Conservation (phyloP, 2,329 filamentous ascomycete species). For the Xylariaceae sp. region DNA sequence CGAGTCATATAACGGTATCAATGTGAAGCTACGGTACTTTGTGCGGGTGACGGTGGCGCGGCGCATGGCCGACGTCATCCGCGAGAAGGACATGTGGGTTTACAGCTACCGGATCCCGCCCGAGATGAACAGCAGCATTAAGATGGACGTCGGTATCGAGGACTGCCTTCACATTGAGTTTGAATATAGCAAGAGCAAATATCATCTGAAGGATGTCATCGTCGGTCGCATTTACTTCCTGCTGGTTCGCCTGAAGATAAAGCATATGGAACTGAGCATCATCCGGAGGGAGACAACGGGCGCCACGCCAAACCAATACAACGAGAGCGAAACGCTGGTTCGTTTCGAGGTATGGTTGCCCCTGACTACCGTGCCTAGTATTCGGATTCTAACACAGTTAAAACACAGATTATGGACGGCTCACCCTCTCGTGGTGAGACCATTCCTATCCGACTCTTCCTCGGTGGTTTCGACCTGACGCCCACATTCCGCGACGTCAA, state of each 20-base stretch:
- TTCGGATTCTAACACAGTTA: constrained; percentile 6
- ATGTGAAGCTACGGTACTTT: constrained; percentile 98
- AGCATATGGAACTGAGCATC: constrained; percentile 98
- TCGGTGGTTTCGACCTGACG: constrained; percentile 94
- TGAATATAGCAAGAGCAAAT: constrained; percentile 98
- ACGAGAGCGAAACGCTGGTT: constrained; percentile 96
- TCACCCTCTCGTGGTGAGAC: constrained; percentile 93
- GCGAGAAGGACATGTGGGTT: constrained; percentile 99
- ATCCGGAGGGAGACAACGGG: constrained; percentile 96
- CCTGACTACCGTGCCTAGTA: not conserved
- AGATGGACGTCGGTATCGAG: constrained; percentile 99
- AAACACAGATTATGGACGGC: constrained; percentile 87
- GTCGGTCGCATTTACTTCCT: constrained; percentile 98
- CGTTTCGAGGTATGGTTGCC: constrained; percentile 71
- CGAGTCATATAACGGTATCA: constrained; percentile 99
- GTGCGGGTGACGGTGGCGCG: constrained; percentile 93
- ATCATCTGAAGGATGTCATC: constrained; percentile 98
- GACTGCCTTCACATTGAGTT: constrained; percentile 99
- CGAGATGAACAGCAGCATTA: constrained; percentile 97
- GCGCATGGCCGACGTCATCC: constrained; percentile 95
- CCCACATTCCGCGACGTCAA: constrained; percentile 99
- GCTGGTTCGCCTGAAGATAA: constrained; percentile 95
- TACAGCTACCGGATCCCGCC: constrained; percentile 97
- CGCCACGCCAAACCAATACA: constrained; percentile 96
- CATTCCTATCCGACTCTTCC: constrained; percentile 93